phyloP scores from a whole-genome alignment of 1,139 yeast genomes.

The Saccharomyces pastorianus region DNA sequence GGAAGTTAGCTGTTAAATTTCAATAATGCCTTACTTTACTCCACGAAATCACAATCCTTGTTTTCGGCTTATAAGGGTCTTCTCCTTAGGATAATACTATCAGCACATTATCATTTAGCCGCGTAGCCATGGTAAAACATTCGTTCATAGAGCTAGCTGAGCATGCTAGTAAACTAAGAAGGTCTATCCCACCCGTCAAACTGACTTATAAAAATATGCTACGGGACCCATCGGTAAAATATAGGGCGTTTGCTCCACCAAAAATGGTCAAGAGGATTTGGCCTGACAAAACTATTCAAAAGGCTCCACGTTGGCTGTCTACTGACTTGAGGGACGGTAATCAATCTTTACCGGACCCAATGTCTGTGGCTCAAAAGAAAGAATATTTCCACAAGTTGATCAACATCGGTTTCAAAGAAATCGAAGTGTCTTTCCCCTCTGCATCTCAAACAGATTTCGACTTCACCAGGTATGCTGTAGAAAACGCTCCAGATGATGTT shows the following conservation, averaged over 20 bases:
- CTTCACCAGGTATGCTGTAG: conserved; percentile 88
- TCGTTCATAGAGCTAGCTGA: background rate
- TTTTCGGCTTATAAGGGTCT: background rate
- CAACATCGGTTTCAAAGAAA: conserved; percentile 89
- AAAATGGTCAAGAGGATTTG: conserved; percentile 72
- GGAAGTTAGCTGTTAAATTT: background rate
- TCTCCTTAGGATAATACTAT: background rate
- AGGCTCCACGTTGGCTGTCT: conserved; percentile 93
- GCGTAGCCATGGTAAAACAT: background rate
- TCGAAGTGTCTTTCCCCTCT: conserved; percentile 93
- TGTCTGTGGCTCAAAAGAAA: conserved; percentile 85
- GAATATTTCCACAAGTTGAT: conserved; percentile 76
- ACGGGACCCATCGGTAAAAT: conserved; percentile 71
- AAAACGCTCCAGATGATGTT: conserved; percentile 88
- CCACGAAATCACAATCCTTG: background rate
- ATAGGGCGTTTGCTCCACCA: conserved; percentile 54
- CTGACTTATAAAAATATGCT: conserved; percentile 41
- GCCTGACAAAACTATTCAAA: conserved; percentile 69
- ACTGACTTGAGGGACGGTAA: conserved; percentile 96
- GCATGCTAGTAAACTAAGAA: background rate
- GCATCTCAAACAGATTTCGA: conserved; percentile 96
- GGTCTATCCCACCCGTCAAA: conserved; percentile 23
- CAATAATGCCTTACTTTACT: background rate
- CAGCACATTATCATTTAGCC: background rate
- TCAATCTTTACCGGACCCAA: conserved; percentile 95